Base-by-base conservation (phyloP, 1,139 yeast genomes). In the Saccharomyces hybrid region DNA sequence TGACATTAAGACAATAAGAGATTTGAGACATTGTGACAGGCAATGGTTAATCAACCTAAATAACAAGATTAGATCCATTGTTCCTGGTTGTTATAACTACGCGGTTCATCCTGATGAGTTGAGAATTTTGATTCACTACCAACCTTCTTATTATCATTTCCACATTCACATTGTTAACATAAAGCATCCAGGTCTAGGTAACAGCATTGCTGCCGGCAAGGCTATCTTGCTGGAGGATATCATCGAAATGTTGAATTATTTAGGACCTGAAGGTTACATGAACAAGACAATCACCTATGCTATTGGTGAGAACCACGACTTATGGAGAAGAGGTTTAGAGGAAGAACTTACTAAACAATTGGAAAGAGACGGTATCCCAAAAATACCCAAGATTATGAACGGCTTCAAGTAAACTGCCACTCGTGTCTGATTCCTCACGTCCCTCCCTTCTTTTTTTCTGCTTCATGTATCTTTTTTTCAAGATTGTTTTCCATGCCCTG, bases 101-200 rank as follows among this genome's bases (percentile, higher is more conserved):
- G 59, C 66, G 1, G 55, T 69, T 11, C 55, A 56, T 14, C 61
- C 68, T 3, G 69, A 67, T 52, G 79, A 83, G 60, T 69, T 91
- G 60, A 79, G 95, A 58, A 69, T 89, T 1, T 91, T 85, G 64
- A 76, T 90, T 51, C 98, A 90, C 68, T 90, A 93, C 69, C 98
- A 91, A 60, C 99, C 99, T 0, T 88, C 96, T 0, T 93, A 93
- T 68, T 93, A 93, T 66, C 99, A 93, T 66, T 85, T 93, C 74
- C 99, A 93, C 68, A 78, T 93, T 46, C 99, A 93, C 67, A 84
- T 88, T 9, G 96, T 90, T 20, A 86, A 85, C 62, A 76, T 87
- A 5, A 76, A 73, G 25, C 88, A 87, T 61, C 81, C 83, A 1
- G 96, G 95, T 0, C 66, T 85, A 51, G 95, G 93, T 5, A 80